Conservation (phyloP, 495 filamentous ascomycete genomes). For the Penicillium herquei region DNA sequence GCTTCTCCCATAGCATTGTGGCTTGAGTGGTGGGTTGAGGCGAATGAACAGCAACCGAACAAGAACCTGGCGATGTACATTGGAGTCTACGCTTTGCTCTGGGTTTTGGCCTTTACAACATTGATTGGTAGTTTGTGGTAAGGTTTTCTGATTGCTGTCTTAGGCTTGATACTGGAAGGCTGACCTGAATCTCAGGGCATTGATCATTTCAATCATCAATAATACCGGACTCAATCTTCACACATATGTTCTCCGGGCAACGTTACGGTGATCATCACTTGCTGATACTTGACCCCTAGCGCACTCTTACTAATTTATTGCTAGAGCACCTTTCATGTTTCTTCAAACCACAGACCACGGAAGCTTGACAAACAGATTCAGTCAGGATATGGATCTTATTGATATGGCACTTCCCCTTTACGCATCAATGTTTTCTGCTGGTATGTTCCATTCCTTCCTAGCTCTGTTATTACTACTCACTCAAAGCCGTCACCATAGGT, state of each 20-base stretch:
- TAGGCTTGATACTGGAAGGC: background rate
- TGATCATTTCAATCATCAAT: background rate
- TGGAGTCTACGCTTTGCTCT: background rate
- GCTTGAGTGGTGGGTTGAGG: background rate
- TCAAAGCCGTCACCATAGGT: background rate
- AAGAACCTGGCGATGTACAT: background rate
- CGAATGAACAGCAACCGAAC: background rate
- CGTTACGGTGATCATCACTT: background rate
- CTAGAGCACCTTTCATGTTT: constrained; percentile 3
- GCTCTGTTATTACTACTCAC: background rate
- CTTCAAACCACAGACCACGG: constrained; percentile 12
- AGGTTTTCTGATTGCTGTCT: background rate
- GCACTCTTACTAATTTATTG: background rate
- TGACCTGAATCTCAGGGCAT: background rate
- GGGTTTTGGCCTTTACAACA: background rate
- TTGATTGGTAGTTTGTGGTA: background rate
- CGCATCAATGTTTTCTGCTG: background rate
- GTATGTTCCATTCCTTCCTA: constrained; percentile 9
- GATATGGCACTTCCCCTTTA: constrained; percentile 36
- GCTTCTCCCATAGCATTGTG: background rate
- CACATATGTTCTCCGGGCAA: background rate
- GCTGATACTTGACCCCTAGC: background rate
- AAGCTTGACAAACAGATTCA: constrained; percentile 15
- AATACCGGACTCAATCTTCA: background rate
- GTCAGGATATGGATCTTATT: constrained; percentile 42